Evolutionary conservation across 2,329 filamentous ascomycete genomes (phyloP).

Genomic region (Alternaria novae-zelandiae): DNA sequence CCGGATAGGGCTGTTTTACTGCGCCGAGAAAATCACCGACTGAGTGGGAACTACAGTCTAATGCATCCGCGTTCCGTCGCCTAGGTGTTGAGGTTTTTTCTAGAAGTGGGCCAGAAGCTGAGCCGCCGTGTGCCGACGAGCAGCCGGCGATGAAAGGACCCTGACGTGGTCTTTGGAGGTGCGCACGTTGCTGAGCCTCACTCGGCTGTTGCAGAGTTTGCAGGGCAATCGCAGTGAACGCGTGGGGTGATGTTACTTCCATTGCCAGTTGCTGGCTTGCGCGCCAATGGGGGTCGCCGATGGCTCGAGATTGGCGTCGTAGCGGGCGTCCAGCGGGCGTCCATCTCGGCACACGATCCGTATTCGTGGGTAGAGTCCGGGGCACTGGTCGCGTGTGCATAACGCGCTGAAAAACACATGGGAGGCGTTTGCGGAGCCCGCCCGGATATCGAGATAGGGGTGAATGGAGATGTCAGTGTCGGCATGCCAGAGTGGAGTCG

Average conservation of each 20-base stretch:
- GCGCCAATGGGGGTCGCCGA: conserved; percentile 25
- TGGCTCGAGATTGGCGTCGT: conserved; percentile 4
- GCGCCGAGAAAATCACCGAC: conserved; percentile 25
- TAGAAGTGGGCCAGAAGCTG: conserved; percentile 19
- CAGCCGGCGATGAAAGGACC: conserved; percentile 1
- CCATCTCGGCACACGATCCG: conserved; percentile 9
- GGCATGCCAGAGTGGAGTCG: background rate
- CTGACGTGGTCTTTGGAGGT: background rate
- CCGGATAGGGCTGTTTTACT: conserved; percentile 18
- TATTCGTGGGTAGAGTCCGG: conserved; percentile 13
- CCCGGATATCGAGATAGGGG: background rate
- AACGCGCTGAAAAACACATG: background rate
- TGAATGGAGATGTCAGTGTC: background rate
- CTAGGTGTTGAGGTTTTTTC: conserved; percentile 14
- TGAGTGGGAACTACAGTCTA: conserved; percentile 6
- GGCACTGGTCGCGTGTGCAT: conserved; percentile 12
- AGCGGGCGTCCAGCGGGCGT: conserved; percentile 2
- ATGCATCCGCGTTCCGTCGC: conserved; percentile 11
- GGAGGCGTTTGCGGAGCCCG: background rate
- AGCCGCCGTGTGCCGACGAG: conserved; percentile 4
- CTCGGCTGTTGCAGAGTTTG: background rate
- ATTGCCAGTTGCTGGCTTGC: background rate
- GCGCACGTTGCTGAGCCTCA: background rate
- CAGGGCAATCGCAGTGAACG: conserved; percentile 1
- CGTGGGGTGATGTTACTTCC: conserved; percentile 9